Percentiles rank a stretch among this genome's conserved stretches.
Evolutionary conservation across 495 filamentous ascomycete species (phyloP).

Genomic region (Trichoderma erinaceum): DNA sequence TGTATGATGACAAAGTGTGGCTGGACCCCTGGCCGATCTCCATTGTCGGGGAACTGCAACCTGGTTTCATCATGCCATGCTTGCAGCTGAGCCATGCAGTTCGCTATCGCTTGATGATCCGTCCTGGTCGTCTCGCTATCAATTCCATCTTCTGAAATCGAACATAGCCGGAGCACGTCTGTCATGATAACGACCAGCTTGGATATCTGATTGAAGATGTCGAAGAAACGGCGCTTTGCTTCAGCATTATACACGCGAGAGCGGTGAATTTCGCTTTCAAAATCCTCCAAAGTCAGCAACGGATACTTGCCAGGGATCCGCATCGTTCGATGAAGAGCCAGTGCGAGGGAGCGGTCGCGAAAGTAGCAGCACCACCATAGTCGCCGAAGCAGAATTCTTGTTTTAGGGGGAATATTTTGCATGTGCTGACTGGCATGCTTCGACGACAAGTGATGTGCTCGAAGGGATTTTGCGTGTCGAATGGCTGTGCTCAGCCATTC

Average conservation of each 20-base stretch:
- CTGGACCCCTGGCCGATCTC: conserved; percentile 20
- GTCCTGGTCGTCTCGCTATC: conserved; percentile 23
- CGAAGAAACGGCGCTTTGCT: conserved; percentile 36
- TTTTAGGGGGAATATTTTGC: conserved; percentile 27
- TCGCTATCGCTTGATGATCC: conserved; percentile 20
- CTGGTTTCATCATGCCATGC: conserved; percentile 29
- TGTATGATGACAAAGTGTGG: conserved; percentile 33
- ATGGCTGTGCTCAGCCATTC: conserved; percentile 43
- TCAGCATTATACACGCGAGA: conserved; percentile 39
- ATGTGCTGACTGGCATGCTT: conserved; percentile 22
- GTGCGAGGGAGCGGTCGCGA: conserved; percentile 43
- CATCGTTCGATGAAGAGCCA: conserved; percentile 42
- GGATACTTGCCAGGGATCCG: conserved; percentile 36
- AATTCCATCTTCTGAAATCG: conserved; percentile 33
- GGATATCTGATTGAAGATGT: conserved; percentile 41
- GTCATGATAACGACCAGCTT: conserved; percentile 42
- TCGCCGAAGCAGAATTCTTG: conserved; percentile 33
- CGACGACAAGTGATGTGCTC: conserved; percentile 32
- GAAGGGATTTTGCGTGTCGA: conserved; percentile 41
- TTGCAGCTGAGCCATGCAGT: conserved; percentile 27
- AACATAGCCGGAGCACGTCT: conserved; percentile 39
- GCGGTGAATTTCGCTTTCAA: conserved; percentile 37
- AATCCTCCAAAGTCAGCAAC: conserved; percentile 33
- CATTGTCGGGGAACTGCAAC: conserved; percentile 28
- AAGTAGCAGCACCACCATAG: conserved; percentile 48